Base-by-base conservation (phyloP, 164 flowering plant species). In the Sedum album region DNA sequence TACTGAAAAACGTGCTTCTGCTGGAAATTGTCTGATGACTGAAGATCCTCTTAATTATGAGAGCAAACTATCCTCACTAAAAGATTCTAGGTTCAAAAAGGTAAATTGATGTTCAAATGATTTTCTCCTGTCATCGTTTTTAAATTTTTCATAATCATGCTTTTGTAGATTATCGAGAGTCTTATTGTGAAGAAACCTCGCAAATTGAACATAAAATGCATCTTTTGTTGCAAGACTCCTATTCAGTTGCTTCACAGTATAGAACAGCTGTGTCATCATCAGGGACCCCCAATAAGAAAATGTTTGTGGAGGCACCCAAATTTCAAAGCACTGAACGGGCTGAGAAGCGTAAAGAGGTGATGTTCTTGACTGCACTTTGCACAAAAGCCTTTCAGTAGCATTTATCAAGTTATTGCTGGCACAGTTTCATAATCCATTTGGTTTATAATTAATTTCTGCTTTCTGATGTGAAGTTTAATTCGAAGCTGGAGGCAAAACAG, bases 1-100 rank as follows among this genome's bases (percentile, higher is more conserved):
- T 55, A 93, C 96, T 72, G 98, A 88, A 51, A 88, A 82, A 79
- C 91, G 95, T 75, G 93, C 96, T 73, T 82, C 86, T 26, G 41
- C 26, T 72, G 85, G 81, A 25, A 26, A 26, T 26, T 55, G n/a
- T n/a, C n/a, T n/a, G n/a, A n/a, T n/a, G n/a, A n/a, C n/a, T n/a
- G n/a, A n/a, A n/a, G n/a, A n/a, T n/a, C n/a, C n/a, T n/a, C n/a
- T n/a, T n/a, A n/a, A n/a, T n/a, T n/a, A n/a, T n/a, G n/a, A n/a
- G n/a, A n/a, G n/a, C 11, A 25, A 26, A 25, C 20, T 14, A 11
- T 55, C 31, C 10, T 31, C 61, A 55, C 0, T 6, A 10, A 55
- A 55, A 17, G 61, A 55, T 55, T 55, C 61, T 0, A 76, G 78
- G 74, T 76, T 74, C 64, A 62, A 65, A 66, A 80, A 77, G 86